phyloP scores from a whole-genome alignment of 2,329 filamentous ascomycete species.

The Aspergillus sojae region DNA sequence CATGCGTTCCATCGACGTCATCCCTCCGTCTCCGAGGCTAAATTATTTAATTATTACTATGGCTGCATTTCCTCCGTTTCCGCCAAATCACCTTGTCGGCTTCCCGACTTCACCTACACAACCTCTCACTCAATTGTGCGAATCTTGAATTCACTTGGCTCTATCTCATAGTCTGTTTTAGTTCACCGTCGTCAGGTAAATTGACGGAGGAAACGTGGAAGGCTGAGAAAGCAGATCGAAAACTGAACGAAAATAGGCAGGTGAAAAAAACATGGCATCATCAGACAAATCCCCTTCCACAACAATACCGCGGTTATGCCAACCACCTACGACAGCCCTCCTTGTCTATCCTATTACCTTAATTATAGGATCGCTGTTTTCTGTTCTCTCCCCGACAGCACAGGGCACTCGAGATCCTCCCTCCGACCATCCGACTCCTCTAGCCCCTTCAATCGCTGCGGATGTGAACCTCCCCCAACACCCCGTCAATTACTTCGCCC shows the following conservation, averaged over 20 bases:
- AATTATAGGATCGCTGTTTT: constrained; percentile 79
- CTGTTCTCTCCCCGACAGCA: constrained; percentile 72
- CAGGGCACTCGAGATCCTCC: constrained; percentile 46
- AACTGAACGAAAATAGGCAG: neutral
- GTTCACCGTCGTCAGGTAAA: neutral
- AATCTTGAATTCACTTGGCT: neutral
- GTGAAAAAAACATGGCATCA: constrained; percentile 12
- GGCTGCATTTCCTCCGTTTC: neutral
- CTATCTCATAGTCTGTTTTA: neutral
- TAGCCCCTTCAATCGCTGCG: constrained; percentile 37
- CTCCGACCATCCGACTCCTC: constrained; percentile 62
- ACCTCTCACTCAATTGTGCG: neutral
- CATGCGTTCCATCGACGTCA: neutral
- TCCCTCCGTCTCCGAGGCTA: neutral
- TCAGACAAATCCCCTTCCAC: constrained; percentile 11
- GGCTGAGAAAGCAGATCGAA: neutral
- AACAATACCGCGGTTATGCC: constrained; percentile 9
- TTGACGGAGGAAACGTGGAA: neutral
- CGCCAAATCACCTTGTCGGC: neutral
- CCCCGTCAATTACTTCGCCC: constrained; percentile 75
- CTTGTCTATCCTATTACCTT: constrained; percentile 76
- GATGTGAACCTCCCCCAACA: constrained; percentile 31
- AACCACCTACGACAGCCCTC: constrained; percentile 52
- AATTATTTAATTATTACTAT: neutral
- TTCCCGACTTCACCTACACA: neutral